These are phyloP conservation scores for Theobroma cacao DNA, from an alignment of 345 rosid species.

Conservation along the genomic window DNA sequence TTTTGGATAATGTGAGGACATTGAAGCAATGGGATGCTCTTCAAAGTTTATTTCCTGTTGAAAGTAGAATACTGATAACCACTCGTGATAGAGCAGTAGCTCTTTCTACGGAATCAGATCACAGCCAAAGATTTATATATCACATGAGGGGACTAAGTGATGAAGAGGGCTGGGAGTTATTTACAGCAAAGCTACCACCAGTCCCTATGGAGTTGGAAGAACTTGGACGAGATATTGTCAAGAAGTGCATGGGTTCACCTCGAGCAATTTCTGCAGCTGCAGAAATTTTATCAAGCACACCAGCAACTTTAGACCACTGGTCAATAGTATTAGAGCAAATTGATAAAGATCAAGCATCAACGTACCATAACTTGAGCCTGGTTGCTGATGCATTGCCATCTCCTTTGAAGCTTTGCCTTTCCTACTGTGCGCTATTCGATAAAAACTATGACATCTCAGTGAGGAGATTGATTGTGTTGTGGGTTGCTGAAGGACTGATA, in stretches of 20 bases:
- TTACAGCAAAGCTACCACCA: background rate
- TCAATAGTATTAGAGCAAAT: background rate
- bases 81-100: background rate
- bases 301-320: background rate
- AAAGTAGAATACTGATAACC: background rate
- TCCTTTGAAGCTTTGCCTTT: conserved; percentile 9
- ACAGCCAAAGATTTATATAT: background rate
- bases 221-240: background rate
- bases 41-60: background rate
- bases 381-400: background rate
- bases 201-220: background rate
- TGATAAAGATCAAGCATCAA: background rate
- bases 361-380: background rate
- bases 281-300: background rate
- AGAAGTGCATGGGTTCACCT: conserved; percentile 1
- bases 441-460: background rate
- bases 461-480: conserved; percentile 13
- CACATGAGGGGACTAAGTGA: background rate
- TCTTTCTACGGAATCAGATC: background rate
- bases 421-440: conserved; percentile 9
- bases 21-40: background rate
- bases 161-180: conserved; percentile 8
- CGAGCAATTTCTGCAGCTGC: background rate
- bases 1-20: background rate
- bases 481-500: conserved; percentile 20